Conservation (phyloP, 169 alveolate genomes). For the Hepatocystis sp. region DNA sequence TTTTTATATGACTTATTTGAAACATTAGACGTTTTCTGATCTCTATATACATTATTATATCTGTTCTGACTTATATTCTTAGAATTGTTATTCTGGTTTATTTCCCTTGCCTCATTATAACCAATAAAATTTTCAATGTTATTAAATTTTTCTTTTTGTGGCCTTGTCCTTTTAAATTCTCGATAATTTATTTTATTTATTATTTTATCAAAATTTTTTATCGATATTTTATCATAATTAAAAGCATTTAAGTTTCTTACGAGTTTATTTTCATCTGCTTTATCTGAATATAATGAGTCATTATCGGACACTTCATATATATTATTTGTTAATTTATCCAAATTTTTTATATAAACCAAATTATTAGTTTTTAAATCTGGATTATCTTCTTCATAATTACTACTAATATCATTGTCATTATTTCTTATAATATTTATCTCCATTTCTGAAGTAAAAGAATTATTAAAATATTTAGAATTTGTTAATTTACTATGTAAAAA, state of each 20-base stretch:
- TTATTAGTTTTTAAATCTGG: slow-evolving; percentile 14
- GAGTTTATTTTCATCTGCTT: slow-evolving; percentile 10
- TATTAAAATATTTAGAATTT: background rate
- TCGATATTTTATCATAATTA: slow-evolving; percentile 63
- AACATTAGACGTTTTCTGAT: too few relatives aligned
- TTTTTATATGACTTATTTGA: too few relatives aligned
- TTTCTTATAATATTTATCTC: slow-evolving; percentile 41
- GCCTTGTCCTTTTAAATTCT: slow-evolving; percentile 44
- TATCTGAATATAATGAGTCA: slow-evolving; percentile 40
- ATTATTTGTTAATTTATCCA: slow-evolving; percentile 24
- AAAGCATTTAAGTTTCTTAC: slow-evolving; percentile 52
- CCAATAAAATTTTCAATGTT: slow-evolving; percentile 60
- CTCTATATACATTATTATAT: too few relatives aligned
- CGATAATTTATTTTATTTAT: slow-evolving; percentile 71
- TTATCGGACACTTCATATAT: slow-evolving; percentile 48
- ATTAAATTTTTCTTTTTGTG: slow-evolving; percentile 33
- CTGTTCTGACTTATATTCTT: too few relatives aligned
- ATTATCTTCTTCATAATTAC: slow-evolving; percentile 63
- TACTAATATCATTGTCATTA: slow-evolving; percentile 43
- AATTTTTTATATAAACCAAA: slow-evolving; percentile 33
- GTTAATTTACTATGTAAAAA: slow-evolving; percentile 4
- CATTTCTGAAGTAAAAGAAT: slow-evolving; percentile 33
- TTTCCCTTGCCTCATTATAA: slow-evolving; percentile 35
- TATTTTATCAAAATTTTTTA: slow-evolving; percentile 40
- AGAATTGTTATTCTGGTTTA: too few relatives aligned